Percentiles rank a stretch among this genome's conserved stretches.
Evolutionary conservation across 2,329 filamentous ascomycete species (phyloP).

Genomic region (Shiraia bambusicola): DNA sequence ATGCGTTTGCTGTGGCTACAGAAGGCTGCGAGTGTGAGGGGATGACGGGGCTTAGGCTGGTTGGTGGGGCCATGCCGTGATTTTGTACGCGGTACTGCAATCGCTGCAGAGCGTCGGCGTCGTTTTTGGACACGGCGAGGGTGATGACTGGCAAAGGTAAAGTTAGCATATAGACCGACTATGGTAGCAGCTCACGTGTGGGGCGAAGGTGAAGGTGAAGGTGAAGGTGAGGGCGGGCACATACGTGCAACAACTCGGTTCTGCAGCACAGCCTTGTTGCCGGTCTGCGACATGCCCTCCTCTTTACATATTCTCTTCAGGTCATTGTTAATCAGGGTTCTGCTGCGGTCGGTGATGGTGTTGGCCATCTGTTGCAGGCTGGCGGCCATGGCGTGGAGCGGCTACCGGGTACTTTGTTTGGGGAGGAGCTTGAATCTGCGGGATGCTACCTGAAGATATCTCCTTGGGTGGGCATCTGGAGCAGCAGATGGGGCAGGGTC

Average conservation of each 20-base stretch:
- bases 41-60: constrained; percentile 20
- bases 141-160: constrained; percentile 43
- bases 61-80: constrained; percentile 42
- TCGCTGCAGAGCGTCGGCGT: constrained; percentile 41
- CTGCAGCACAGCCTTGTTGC: constrained; percentile 83
- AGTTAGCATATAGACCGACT: no score
- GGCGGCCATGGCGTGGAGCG: constrained; percentile 30
- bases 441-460: constrained; percentile 14
- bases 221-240: constrained; percentile 43
- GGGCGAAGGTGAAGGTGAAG: no score
- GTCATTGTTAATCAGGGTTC: constrained; percentile 62
- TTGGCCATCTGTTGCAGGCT: constrained; percentile 46
- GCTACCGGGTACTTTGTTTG: constrained; percentile 4
- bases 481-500: neutral
- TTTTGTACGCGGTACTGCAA: constrained; percentile 46
- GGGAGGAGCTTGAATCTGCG: constrained; percentile 1
- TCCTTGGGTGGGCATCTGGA: constrained; percentile 8
- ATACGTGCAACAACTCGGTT: constrained; percentile 74
- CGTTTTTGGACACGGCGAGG: constrained; percentile 33
- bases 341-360: constrained; percentile 50
- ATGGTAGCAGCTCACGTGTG: no score
- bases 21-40: constrained; percentile 17
- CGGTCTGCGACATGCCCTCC: constrained; percentile 70
- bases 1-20: constrained; percentile 23
- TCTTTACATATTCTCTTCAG: constrained; percentile 74